Percentiles rank a stretch among this genome's conserved stretches.
Evolutionary conservation across 345 rosid genomes (phyloP).

Genomic region (Crucihimalaya himalaica): DNA sequence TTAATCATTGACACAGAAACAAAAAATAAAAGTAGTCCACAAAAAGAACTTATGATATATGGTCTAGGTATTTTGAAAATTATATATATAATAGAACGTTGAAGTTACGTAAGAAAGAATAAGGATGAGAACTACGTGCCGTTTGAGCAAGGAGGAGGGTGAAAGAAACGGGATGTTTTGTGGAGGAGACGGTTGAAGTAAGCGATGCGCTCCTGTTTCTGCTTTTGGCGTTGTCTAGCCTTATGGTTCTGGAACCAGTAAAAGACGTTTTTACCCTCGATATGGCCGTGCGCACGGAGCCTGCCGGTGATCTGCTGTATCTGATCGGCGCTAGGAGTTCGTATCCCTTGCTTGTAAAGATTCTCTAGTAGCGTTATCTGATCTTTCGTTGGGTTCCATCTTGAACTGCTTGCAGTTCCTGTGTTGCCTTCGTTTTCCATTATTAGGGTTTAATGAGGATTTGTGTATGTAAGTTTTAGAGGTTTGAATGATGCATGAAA

Average conservation of each 20-base stretch:
- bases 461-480: slow-evolving; percentile 28
- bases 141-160: slow-evolving; percentile 51
- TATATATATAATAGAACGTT: not conserved
- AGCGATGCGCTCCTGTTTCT: slow-evolving; percentile 70
- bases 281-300: slow-evolving; percentile 74
- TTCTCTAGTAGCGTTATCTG: slow-evolving; percentile 75
- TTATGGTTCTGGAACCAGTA: slow-evolving; percentile 99
- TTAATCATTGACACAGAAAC: too few species aligned
- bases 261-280: slow-evolving; percentile 97
- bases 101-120: not conserved
- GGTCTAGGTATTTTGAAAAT: not conserved
- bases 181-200: slow-evolving; percentile 56
- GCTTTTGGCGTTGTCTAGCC: slow-evolving; percentile 93
- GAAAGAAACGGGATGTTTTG: slow-evolving; percentile 42
- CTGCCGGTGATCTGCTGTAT: slow-evolving; percentile 80
- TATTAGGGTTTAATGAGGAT: not conserved
- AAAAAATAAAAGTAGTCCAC: not conserved
- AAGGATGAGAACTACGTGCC: slow-evolving; percentile 46
- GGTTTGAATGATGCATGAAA: slow-evolving; percentile 27
- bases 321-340: slow-evolving; percentile 91
- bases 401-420: slow-evolving; percentile 44
- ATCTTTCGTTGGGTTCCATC: slow-evolving; percentile 96
- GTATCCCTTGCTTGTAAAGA: slow-evolving; percentile 69
- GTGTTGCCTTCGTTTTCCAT: slow-evolving; percentile 36
- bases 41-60: not conserved